Conservation (phyloP, 345 rosid genomes). For the Citrus maxima region DNA sequence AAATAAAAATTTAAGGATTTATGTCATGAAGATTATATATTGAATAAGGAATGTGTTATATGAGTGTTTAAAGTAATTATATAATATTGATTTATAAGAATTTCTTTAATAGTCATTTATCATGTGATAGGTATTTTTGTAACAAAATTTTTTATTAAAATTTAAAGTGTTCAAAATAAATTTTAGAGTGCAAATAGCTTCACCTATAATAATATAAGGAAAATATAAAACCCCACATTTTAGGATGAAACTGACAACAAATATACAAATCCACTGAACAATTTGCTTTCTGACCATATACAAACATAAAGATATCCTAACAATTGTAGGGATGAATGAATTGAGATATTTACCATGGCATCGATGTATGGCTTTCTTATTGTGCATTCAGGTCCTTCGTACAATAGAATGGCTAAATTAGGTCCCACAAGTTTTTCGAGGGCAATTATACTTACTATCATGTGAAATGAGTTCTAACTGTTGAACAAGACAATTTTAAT, state of each 20-base stretch:
- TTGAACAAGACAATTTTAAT: neutral
- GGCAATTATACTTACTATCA: neutral
- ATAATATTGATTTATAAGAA: too few relatives aligned
- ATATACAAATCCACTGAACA: neutral
- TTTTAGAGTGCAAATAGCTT: too few relatives aligned
- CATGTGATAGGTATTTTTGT: too few relatives aligned
- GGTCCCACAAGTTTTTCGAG: neutral
- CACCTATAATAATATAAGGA: too few relatives aligned
- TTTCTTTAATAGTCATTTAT: too few relatives aligned
- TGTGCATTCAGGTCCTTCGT: slow-evolving; percentile 46
- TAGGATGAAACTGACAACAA: neutral
- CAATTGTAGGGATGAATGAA: slow-evolving; percentile 7
- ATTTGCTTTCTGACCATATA: neutral
- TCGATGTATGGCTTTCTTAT: slow-evolving; percentile 41
- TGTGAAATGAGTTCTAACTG: neutral
- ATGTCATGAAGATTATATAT: too few relatives aligned
- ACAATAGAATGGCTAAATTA: slow-evolving; percentile 24
- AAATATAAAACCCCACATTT: neutral
- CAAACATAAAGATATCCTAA: too few relatives aligned
- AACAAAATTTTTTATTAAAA: too few relatives aligned
- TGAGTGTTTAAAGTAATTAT: too few relatives aligned
- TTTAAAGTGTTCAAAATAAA: too few relatives aligned
- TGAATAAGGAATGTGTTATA: neutral
- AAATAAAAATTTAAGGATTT: too few relatives aligned
- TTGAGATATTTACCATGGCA: slow-evolving; percentile 39